Conservation (phyloP, 148 eudicot genomes). For the Nepenthes gracilis region DNA sequence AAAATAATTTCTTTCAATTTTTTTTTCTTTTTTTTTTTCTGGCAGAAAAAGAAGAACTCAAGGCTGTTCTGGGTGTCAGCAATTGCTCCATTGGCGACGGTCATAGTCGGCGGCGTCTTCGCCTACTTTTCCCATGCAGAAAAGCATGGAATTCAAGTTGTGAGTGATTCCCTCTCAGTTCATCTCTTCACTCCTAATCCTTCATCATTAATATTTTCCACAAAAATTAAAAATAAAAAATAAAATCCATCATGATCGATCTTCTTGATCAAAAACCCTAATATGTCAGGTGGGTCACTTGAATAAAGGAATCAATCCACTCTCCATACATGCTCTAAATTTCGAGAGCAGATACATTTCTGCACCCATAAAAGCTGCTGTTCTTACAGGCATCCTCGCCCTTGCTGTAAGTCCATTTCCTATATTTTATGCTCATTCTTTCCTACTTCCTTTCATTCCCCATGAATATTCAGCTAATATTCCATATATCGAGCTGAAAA, state of each 20-base stretch:
- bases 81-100: constrained; percentile 48
- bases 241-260: no score
- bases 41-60: constrained; percentile 67
- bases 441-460: not conserved
- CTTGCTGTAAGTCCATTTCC: constrained; percentile 52
- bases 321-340: constrained; percentile 33
- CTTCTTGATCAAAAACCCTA: not conserved
- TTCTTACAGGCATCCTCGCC: constrained; percentile 58
- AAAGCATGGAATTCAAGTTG: constrained; percentile 63
- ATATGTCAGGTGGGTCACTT: constrained; percentile 56
- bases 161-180: constrained; percentile 22
- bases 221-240: no score
- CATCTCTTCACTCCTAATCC: not conserved
- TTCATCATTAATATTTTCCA: no score
- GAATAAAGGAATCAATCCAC: constrained; percentile 67
- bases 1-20: not conserved
- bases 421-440: not conserved
- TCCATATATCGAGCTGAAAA: not conserved
- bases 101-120: constrained; percentile 27
- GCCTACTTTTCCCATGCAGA: constrained; percentile 37
- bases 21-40: not conserved
- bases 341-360: constrained; percentile 50
- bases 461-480: not conserved
- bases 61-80: constrained; percentile 76
- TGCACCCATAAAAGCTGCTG: constrained; percentile 58